Evolutionary conservation across 192 early-diverging fungal species (phyloP).

Genomic region (Gonapodya sp.): DNA sequence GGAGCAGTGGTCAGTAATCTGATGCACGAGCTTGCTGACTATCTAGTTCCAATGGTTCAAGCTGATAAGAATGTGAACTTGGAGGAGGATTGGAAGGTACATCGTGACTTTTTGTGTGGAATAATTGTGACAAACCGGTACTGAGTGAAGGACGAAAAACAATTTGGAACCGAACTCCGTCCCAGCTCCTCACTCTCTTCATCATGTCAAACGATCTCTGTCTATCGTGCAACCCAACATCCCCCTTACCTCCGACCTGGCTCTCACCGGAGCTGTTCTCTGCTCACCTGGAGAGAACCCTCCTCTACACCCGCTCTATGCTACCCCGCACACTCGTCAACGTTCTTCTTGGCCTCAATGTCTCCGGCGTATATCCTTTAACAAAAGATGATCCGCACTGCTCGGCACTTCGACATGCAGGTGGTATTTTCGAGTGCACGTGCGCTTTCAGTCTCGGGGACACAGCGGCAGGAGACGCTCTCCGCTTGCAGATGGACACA

Average conservation of each 20-base stretch:
- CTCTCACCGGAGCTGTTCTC: conserved; percentile 20
- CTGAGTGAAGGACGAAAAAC: no score
- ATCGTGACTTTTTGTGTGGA: neutral
- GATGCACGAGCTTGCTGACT: conserved; percentile 26
- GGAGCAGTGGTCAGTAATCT: conserved; percentile 40
- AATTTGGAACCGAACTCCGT: no score
- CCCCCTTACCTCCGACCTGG: conserved; percentile 11
- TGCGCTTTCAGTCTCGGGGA: conserved; percentile 26
- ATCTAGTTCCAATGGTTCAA: conserved; percentile 27
- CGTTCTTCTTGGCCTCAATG: conserved; percentile 27
- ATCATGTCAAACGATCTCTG: conserved; percentile 52
- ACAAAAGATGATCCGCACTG: conserved; percentile 24
- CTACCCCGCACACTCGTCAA: conserved; percentile 38
- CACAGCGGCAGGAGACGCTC: conserved; percentile 16
- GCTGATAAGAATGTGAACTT: conserved; percentile 19
- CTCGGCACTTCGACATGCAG: conserved; percentile 16
- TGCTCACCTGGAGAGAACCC: conserved; percentile 6
- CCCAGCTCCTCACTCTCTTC: conserved; percentile 38
- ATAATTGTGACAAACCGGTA: no score
- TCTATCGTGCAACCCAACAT: conserved; percentile 22
- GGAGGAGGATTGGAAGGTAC: conserved; percentile 32
- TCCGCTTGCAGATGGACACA: conserved; percentile 31
- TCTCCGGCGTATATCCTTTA: conserved; percentile 25
- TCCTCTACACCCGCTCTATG: conserved; percentile 11
- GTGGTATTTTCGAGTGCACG: conserved; percentile 19